Percentiles rank a stretch among this genome's conserved stretches.
Evolutionary conservation across 2,329 filamentous ascomycete genomes (phyloP).

Genomic region (Penicillium thymicola): DNA sequence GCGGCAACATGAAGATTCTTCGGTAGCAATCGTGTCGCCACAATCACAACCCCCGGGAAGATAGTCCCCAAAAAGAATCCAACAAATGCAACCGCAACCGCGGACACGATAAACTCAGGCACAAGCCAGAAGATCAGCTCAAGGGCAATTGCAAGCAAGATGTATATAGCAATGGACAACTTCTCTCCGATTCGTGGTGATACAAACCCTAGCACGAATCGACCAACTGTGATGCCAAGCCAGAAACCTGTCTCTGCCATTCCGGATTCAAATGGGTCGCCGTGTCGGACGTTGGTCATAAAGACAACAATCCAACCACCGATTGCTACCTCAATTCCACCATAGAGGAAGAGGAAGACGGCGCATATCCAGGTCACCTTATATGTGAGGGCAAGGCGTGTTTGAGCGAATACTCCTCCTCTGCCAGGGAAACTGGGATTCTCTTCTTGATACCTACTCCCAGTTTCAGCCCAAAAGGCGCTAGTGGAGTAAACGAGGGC

Average conservation of each 20-base stretch:
- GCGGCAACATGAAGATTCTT: slow-evolving; percentile 68
- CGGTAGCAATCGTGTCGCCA: slow-evolving; percentile 67
- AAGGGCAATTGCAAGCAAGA: slow-evolving; percentile 59
- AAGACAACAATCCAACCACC: slow-evolving; percentile 72
- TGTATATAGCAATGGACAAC: slow-evolving; percentile 58
- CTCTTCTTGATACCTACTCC: slow-evolving; percentile 20
- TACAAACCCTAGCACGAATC: slow-evolving; percentile 54
- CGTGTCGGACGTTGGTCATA: slow-evolving; percentile 67
- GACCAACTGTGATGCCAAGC: slow-evolving; percentile 71
- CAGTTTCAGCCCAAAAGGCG: slow-evolving; percentile 22
- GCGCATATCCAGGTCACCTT: slow-evolving; percentile 69
- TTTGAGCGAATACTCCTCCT: slow-evolving; percentile 16
- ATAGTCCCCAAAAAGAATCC: slow-evolving; percentile 76
- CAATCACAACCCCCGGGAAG: slow-evolving; percentile 70
- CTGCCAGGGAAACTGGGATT: slow-evolving; percentile 10
- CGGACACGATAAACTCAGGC: slow-evolving; percentile 66
- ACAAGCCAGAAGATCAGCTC: slow-evolving; percentile 77
- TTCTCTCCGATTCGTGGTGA: slow-evolving; percentile 47
- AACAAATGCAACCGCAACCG: slow-evolving; percentile 66
- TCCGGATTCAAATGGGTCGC: slow-evolving; percentile 63
- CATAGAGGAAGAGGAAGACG: slow-evolving; percentile 58
- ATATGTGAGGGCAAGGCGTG: slow-evolving; percentile 44
- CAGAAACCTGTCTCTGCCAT: slow-evolving; percentile 73
- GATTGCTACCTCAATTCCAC: slow-evolving; percentile 18
- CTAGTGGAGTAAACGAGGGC: slow-evolving; percentile 13